Conservation (phyloP, 805 yeast genomes). For the Yarrowia keelungensis region DNA sequence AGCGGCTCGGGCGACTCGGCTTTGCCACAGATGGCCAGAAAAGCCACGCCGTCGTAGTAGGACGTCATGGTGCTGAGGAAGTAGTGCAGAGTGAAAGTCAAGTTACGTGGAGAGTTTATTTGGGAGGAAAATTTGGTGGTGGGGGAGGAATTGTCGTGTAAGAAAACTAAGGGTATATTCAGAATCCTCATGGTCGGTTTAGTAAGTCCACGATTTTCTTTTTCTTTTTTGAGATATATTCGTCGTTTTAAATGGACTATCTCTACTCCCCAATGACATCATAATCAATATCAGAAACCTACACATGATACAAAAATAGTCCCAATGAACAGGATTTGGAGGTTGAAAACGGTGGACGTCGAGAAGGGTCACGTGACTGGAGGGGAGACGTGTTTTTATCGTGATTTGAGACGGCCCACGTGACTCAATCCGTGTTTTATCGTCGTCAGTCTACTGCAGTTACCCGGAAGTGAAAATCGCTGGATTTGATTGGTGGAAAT, state of each 20-base stretch:
- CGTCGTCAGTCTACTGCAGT: background rate
- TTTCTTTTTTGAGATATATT: no score
- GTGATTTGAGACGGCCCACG: background rate
- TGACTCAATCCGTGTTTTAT: background rate
- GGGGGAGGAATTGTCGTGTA: background rate
- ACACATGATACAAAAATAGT: no score
- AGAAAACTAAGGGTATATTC: no score
- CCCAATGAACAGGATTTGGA: no score
- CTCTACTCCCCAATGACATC: background rate
- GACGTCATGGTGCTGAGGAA: slow-evolving; percentile 28
- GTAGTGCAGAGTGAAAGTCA: slow-evolving; percentile 1
- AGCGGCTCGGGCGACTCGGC: slow-evolving; percentile 51
- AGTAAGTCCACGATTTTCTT: no score
- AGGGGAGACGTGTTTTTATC: background rate
- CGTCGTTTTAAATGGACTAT: background rate
- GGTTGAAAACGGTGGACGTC: no score
- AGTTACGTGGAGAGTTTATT: background rate
- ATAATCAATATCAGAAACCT: no score
- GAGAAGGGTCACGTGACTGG: no score
- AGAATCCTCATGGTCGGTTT: background rate
- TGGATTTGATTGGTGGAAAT: background rate
- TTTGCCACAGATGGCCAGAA: slow-evolving; percentile 52
- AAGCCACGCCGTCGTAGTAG: slow-evolving; percentile 53
- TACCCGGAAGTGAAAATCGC: slow-evolving; percentile 2
- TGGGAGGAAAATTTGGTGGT: background rate